phyloP scores from a whole-genome alignment of 2,329 filamentous ascomycete species.

The Aspergillus pseudoglaucus region DNA sequence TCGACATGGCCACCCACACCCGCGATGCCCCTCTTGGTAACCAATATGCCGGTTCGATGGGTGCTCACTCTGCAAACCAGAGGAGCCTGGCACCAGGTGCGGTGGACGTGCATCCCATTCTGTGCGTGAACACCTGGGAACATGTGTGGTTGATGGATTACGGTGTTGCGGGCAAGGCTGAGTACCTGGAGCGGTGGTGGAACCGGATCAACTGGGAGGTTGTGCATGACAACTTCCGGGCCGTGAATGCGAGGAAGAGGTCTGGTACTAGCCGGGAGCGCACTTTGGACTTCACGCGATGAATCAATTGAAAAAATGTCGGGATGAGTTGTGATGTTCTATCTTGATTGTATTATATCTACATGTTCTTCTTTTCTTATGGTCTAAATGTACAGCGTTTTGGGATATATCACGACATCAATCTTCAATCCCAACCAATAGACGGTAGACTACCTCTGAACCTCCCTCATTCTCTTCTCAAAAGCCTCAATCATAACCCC shows the following conservation, averaged over 20 bases:
- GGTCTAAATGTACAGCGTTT: slow-evolving; percentile 17
- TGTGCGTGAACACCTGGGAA: slow-evolving; percentile 96
- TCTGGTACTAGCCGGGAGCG: slow-evolving; percentile 13
- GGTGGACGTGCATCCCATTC: slow-evolving; percentile 61
- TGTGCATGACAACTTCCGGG: slow-evolving; percentile 50
- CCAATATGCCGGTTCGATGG: slow-evolving; percentile 31
- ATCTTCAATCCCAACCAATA: neutral
- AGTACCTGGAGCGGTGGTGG: slow-evolving; percentile 81
- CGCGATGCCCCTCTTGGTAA: slow-evolving; percentile 28
- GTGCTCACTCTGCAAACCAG: slow-evolving; percentile 25
- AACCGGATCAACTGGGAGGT: slow-evolving; percentile 74
- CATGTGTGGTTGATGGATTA: slow-evolving; percentile 87
- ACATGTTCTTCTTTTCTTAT: slow-evolving; percentile 12
- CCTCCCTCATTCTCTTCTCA: slow-evolving; percentile 65
- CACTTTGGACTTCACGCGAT: slow-evolving; percentile 22
- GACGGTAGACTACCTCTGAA: neutral
- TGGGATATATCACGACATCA: slow-evolving; percentile 2
- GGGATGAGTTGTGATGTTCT: slow-evolving; percentile 2
- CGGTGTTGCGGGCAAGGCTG: slow-evolving; percentile 65
- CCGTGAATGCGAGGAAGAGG: slow-evolving; percentile 20
- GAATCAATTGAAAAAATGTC: neutral
- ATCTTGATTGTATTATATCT: slow-evolving; percentile 23
- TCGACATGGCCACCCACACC: slow-evolving; percentile 41
- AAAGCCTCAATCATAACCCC: slow-evolving; percentile 90
- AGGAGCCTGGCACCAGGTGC: slow-evolving; percentile 35